These are phyloP conservation scores for Ascochyta clinopodiicola DNA, from an alignment of 2,329 filamentous ascomycete genomes.

Conservation along the genomic window DNA sequence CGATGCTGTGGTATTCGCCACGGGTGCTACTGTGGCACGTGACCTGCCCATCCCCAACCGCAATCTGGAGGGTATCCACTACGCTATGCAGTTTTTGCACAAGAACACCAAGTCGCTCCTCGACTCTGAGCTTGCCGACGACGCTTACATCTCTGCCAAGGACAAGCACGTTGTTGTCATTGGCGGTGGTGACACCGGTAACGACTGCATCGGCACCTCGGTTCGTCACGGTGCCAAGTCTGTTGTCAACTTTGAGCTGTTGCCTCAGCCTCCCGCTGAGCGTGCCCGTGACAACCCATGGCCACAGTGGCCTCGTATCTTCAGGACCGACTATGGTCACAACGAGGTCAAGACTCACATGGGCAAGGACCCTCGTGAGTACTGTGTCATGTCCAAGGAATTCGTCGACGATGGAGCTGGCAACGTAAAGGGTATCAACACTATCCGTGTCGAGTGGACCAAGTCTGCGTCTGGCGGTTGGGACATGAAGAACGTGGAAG, in stretches of 20 bases:
- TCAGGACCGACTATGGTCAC: slow-evolving; percentile 98
- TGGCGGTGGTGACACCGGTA: slow-evolving; percentile 96
- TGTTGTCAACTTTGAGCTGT: slow-evolving; percentile 93
- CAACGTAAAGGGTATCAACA: slow-evolving; percentile 94
- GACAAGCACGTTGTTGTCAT: slow-evolving; percentile 96
- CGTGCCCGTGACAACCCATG: slow-evolving; percentile 94
- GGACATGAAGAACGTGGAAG: slow-evolving; percentile 98
- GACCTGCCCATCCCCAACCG: slow-evolving; percentile 91
- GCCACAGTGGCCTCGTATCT: slow-evolving; percentile 98
- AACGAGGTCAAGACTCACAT: slow-evolving; percentile 95
- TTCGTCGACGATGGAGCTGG: slow-evolving; percentile 89
- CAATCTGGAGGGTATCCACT: slow-evolving; percentile 89
- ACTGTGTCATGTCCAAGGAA: slow-evolving; percentile 97
- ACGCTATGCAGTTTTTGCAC: slow-evolving; percentile 96
- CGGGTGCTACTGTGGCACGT: slow-evolving; percentile 89
- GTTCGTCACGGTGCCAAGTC: slow-evolving; percentile 95
- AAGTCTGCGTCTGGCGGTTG: slow-evolving; percentile 87
- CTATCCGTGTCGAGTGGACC: slow-evolving; percentile 93
- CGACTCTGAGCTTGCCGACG: slow-evolving; percentile 85
- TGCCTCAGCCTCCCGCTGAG: slow-evolving; percentile 89
- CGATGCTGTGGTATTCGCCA: slow-evolving; percentile 88
- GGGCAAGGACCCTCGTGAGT: slow-evolving; percentile 94
- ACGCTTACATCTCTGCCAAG: slow-evolving; percentile 90
- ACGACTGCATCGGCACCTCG: slow-evolving; percentile 96
- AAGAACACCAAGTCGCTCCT: slow-evolving; percentile 97